Base-by-base conservation (phyloP, 805 yeast genomes). In the Debaryomyces hansenii region DNA sequence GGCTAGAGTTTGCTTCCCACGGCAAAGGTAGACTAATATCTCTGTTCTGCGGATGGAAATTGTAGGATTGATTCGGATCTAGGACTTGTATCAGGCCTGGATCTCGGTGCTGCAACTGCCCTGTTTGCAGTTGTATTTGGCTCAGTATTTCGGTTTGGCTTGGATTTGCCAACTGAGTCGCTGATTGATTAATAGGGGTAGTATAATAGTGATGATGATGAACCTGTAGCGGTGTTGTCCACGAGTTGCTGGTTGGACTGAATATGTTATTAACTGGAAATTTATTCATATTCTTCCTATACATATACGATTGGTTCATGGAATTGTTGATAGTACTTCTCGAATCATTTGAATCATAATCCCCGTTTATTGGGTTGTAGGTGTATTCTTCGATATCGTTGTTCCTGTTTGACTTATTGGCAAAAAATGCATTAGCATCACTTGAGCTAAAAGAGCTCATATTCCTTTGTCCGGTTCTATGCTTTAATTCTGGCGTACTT, bases 1-100 rank as follows among this genome's bases (percentile, higher is more conserved):
- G 87, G 10, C 67, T 57, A 3, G 83, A 77, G 5, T 63, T 56
- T 5, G 69, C 46, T 5, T 79, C 76, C 88, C 88, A 83, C 0
- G 88, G 87, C 2, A 69, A 67, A 1, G 89, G 89, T 28, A 84
- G 64, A 11, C 28, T 48, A 18, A 18, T 33, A 9, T 41, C 43
- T 18, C 20, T 24, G 18, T 28, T 37, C 3, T 3, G 7, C 40
- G 29, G 38, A 14, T 38, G 37, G 32, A 40, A 33, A 24, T 32
- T 16, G 36, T 48, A 20, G 38, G 39, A 18, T 38, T 12, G 34
- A 9, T 31, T 14, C 11, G 16, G 34, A 14, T n/a, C 16, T 11
- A n/a, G 11, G 6, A 31, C 34, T 31, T 12, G 7, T 6, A 31
- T 6, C 16, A 3, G 11, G 34, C 34, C 11, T 14, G 34, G 10